Percentiles rank a stretch among this genome's conserved stretches.
Evolutionary conservation across 176 grass and related monocot species (phyloP).

Genomic region (Saccharum officinarum): DNA sequence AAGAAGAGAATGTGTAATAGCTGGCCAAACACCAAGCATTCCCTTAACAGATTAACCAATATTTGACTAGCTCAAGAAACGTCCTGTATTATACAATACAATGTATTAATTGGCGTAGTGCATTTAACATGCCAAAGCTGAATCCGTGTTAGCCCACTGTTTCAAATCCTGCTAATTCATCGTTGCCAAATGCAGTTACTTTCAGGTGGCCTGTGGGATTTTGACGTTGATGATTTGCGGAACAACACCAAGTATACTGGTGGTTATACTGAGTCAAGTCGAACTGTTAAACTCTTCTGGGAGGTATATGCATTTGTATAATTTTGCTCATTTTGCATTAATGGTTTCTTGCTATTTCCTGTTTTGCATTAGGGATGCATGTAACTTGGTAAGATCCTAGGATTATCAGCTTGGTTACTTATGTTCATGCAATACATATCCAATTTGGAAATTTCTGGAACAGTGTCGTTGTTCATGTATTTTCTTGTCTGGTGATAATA

Average conservation of each 20-base stretch:
- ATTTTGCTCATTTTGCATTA: conserved; percentile 21
- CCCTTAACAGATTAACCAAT: neutral
- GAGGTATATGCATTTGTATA: conserved; percentile 55
- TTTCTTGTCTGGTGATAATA: neutral
- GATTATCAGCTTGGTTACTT: neutral
- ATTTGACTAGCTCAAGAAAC: neutral
- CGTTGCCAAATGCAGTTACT: conserved; percentile 65
- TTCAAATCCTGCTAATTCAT: conserved; percentile 32
- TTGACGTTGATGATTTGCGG: conserved; percentile 83
- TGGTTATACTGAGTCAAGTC: conserved; percentile 90
- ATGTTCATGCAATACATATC: neutral
- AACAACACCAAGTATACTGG: conserved; percentile 95
- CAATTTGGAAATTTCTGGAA: neutral
- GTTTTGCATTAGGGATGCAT: neutral
- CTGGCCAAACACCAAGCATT: conserved; percentile 1
- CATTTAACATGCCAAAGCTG: neutral
- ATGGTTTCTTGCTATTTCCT: neutral
- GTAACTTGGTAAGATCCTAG: neutral
- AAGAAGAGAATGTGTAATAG: conserved; percentile 3
- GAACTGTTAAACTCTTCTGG: conserved; percentile 93
- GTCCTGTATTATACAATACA: neutral
- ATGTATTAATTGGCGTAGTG: neutral
- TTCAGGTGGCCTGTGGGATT: conserved; percentile 85
- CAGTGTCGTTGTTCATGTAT: neutral
- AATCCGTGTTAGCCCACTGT: neutral